Evolutionary conservation across 2,329 filamentous ascomycete genomes (phyloP), one percentile per base, ranked within the genome.

Genomic region (Huntiella omanensis): DNA sequence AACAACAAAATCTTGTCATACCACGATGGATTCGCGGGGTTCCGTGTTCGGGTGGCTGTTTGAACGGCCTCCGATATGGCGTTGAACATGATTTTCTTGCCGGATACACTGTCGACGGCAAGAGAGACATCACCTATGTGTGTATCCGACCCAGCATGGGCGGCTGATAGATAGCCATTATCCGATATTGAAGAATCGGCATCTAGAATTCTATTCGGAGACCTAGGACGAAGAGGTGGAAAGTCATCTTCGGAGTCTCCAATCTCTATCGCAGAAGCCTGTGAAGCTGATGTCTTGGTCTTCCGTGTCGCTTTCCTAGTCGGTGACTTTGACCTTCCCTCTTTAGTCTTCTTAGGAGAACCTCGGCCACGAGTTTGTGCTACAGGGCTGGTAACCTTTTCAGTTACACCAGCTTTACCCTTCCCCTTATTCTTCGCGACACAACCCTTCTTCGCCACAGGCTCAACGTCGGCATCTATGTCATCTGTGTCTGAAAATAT

Each of bases 1-100:
- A 92, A 96, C 58, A 96, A 74, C 4, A 96, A 66, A 40, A 98
- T 95, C 62, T 86, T 92, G 61, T 96, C 85, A 54, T 92, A 70
- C 83, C 87, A 96, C 2, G 75, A 85, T 11, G 75, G 75, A 2
- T 68, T 58, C 5, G 52, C 52, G 1, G 68, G 61, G 52, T 77
- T 64, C 3, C 54, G 64, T 0, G 70, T 66, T 10, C 64, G 65
- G 3, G 73, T 67, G 3, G 67, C 64, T 1, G 63, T 62, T 6
- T 56, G 69, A 7, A 80, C 62, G 1, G 74, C 75, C 35, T 63
- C 62, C 0, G 70, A 71, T 44, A 80, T 76, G 52, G 66, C 59
- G 19, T 55, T 54, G 51, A 76, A 76, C 17, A 76, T 54, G 0
- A 55, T 56, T 0, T 60, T 52, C 52, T 73, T 64, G 39, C 68